Evolutionary conservation across 345 rosid species (phyloP).

Genomic region (Pelargonium nanum): DNA sequence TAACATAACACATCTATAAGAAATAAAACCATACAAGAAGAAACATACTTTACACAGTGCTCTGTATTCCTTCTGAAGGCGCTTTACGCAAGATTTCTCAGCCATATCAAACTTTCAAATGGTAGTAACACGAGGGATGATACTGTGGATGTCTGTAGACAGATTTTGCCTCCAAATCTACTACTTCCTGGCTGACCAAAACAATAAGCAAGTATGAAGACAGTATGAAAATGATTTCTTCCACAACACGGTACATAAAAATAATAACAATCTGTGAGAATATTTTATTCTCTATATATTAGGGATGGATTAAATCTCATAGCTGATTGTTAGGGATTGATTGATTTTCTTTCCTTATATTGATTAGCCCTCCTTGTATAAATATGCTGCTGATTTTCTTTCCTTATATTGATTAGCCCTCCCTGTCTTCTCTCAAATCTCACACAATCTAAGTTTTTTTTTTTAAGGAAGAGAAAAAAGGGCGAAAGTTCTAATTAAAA

Average conservation of each 20-base stretch:
- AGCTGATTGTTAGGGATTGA: too few relatives aligned
- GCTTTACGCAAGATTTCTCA: conserved; percentile 80
- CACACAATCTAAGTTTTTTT: too few relatives aligned
- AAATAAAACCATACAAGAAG: not conserved
- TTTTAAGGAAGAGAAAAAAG: not conserved
- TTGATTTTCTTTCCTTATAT: too few relatives aligned
- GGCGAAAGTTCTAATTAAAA: not conserved
- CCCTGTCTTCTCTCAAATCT: too few relatives aligned
- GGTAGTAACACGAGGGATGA: not conserved
- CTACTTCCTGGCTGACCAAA: not conserved
- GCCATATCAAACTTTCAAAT: conserved; percentile 44
- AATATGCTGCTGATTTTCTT: too few relatives aligned
- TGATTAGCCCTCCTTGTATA: too few relatives aligned
- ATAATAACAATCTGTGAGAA: not conserved
- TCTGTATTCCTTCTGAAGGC: conserved; percentile 95
- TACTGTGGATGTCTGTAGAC: not conserved
- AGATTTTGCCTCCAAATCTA: not conserved
- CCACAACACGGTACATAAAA: not conserved
- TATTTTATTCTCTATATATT: too few relatives aligned
- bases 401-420: too few relatives aligned
- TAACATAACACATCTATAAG: not conserved
- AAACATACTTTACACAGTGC: conserved; percentile 77
- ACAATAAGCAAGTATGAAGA: not conserved
- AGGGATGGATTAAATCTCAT: too few relatives aligned
- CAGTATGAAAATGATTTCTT: not conserved